Conservation (phyloP, 2,329 filamentous ascomycete species). For the Magnaporthiopsis incrustans region DNA sequence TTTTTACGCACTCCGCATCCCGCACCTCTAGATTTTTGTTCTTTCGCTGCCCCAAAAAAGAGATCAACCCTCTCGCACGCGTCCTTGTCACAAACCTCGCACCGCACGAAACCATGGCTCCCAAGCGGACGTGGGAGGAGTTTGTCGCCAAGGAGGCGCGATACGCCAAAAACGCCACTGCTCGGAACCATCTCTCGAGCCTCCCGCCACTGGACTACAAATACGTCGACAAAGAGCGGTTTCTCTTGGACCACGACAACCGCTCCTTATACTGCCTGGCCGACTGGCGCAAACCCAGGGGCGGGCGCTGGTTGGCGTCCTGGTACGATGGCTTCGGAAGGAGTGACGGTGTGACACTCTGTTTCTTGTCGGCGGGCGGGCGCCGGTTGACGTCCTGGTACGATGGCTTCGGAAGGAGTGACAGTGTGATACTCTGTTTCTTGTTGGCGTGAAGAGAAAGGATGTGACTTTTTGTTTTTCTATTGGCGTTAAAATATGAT, state of each 20-base stretch:
- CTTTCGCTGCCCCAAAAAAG: neutral
- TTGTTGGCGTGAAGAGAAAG: too few relatives aligned
- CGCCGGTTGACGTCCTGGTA: too few relatives aligned
- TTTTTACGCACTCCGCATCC: neutral
- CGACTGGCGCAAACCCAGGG: too few relatives aligned
- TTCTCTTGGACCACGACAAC: neutral
- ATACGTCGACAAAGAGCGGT: conserved; percentile 8
- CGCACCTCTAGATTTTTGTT: neutral
- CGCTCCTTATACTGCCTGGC: too few relatives aligned
- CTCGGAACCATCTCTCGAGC: conserved; percentile 2
- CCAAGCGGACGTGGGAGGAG: neutral
- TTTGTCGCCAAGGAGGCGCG: neutral
- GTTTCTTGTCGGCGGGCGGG: too few relatives aligned
- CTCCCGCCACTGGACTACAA: neutral
- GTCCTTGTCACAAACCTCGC: neutral
- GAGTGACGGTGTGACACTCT: too few relatives aligned
- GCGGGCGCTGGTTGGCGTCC: too few relatives aligned
- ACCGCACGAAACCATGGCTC: neutral
- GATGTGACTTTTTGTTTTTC: too few relatives aligned
- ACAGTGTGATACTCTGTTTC: too few relatives aligned
- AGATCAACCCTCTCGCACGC: neutral
- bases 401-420: too few relatives aligned
- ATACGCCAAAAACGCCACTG: neutral
- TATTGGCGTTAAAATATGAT: too few relatives aligned
- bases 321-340: too few relatives aligned